These are phyloP conservation scores for Blumeriella jaapii DNA, from an alignment of 2,329 filamentous ascomycete genomes.

Conservation along the genomic window DNA sequence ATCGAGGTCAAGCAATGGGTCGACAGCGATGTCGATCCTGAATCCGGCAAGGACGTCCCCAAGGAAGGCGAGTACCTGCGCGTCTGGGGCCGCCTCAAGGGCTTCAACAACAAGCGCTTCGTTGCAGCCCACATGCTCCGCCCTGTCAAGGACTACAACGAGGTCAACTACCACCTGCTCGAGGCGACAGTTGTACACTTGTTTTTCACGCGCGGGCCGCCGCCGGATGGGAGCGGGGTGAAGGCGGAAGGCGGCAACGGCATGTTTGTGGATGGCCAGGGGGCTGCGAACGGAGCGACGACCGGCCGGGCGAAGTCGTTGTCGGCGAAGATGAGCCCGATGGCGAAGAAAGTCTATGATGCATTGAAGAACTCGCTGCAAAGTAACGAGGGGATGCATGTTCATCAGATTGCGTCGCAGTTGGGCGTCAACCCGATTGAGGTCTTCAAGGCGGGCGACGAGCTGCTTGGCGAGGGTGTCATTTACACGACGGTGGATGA, in stretches of 20 bases:
- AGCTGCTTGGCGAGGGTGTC: slow-evolving; percentile 59
- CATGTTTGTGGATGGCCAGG: slow-evolving; percentile 29
- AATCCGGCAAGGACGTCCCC: slow-evolving; percentile 37
- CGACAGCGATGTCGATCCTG: slow-evolving; percentile 32
- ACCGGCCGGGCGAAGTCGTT: slow-evolving; percentile 23
- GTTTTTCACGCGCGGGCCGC: slow-evolving; percentile 63
- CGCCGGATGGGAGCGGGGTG: slow-evolving; percentile 29
- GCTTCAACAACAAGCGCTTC: slow-evolving; percentile 73
- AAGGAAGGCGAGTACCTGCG: slow-evolving; percentile 72
- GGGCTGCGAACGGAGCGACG: slow-evolving; percentile 25
- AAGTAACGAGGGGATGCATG: slow-evolving; percentile 72
- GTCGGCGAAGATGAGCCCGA: slow-evolving; percentile 35
- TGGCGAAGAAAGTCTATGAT: slow-evolving; percentile 60
- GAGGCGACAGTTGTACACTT: slow-evolving; percentile 86
- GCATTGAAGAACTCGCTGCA: slow-evolving; percentile 56
- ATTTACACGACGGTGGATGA: slow-evolving; percentile 92
- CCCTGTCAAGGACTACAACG: slow-evolving; percentile 74
- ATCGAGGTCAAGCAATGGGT: slow-evolving; percentile 89
- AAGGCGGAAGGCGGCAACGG: slow-evolving; percentile 23
- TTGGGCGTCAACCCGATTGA: slow-evolving; percentile 57
- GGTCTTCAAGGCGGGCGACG: slow-evolving; percentile 67
- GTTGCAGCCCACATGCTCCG: slow-evolving; percentile 73
- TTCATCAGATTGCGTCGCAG: slow-evolving; percentile 61
- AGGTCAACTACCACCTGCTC: slow-evolving; percentile 84
- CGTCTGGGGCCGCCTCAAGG: slow-evolving; percentile 74